Percentiles rank a stretch among this genome's conserved stretches.
phyloP scores from a whole-genome alignment of 371 early-diverging fungal genomes.

The Nematocida sp. region DNA sequence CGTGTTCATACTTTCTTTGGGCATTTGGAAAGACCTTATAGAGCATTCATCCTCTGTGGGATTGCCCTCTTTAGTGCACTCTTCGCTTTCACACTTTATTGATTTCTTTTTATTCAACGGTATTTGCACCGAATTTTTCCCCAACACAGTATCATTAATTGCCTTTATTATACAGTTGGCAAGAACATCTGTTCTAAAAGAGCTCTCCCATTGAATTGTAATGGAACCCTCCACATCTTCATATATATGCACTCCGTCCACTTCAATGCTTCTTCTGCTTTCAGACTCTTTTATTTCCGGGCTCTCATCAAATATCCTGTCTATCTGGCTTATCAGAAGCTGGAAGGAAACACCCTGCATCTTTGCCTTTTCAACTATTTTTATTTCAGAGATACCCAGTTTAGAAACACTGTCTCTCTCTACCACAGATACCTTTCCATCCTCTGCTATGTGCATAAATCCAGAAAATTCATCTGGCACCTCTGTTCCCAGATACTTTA shows the following conservation, averaged over 20 bases:
- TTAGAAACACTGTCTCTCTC: constrained; percentile 10
- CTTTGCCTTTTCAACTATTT: constrained; percentile 33
- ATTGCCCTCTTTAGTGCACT: neutral
- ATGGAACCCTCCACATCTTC: constrained; percentile 8
- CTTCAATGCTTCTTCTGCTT: neutral
- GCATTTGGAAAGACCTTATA: neutral
- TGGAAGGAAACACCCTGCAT: constrained; percentile 39
- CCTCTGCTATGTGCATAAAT: constrained; percentile 54
- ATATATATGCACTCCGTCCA: constrained; percentile 32
- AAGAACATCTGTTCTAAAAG: constrained; percentile 33
- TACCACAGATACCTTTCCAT: constrained; percentile 52
- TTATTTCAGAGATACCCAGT: constrained; percentile 34
- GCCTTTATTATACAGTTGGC: constrained; percentile 54
- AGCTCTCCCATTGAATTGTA: constrained; percentile 44
- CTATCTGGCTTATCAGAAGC: constrained; percentile 1
- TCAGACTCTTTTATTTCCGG: constrained; percentile 3
- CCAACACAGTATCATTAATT: constrained; percentile 6
- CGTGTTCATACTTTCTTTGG: constrained; percentile 36
- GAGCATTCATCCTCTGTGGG: neutral
- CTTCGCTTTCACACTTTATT: neutral
- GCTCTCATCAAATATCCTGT: constrained; percentile 1
- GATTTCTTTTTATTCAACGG: constrained; percentile 6
- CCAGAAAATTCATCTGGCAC: constrained; percentile 22
- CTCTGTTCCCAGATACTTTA: constrained; percentile 29
- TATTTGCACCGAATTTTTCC: neutral